Base-by-base conservation (phyloP, 345 rosid genomes). In the Eutrema yunnanense region DNA sequence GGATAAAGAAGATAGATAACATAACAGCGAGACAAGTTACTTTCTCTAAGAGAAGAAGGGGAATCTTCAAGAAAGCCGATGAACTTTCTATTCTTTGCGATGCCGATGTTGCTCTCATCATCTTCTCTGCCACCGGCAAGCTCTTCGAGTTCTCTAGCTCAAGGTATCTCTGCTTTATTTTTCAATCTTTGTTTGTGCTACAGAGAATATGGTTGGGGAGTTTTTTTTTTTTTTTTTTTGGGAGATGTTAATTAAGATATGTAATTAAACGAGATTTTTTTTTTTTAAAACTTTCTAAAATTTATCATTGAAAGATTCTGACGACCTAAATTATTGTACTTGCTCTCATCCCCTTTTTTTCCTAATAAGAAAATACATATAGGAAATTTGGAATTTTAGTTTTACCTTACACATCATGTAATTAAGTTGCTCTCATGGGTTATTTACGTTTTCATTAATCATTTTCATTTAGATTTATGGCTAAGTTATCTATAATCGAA, bases 31-130 rank as follows among this genome's bases (percentile, higher is more conserved):
- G 92, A 73, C 92, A 86, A 58, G 92, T 84, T 34, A 86, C 92
- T 11, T 86, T 88, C 71, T 86, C 88, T 3, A 88, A 88, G 81
- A 78, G 92, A 73, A 71, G 88, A 65, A 79, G 85, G 56, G 92
- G 92, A 75, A 79, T 88, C 58, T 86, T 86, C 68, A 88, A 88
- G 80, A 88, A 84, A 79, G 92, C 92, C 0, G 82, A 84, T 76
- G 92, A 86, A 80, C 87, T 86, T 53, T 80, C 92, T 6, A 73
- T 86, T 73, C 88, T 87, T 36, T 87, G 92, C 48, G 92, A 87
- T 73, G 90, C 90, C 0, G 90, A 87, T 52, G 86, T 87, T 69
- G 92, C 82, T 73, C 83, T 84, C 63, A 69, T 87, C 71, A 63
- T 87, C 79, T 87, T 87, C 84, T 86, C 92, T 3, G 64, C 90